Conservation (phyloP, 2,329 filamentous ascomycete species). For the Fusarium fujikuroi region DNA sequence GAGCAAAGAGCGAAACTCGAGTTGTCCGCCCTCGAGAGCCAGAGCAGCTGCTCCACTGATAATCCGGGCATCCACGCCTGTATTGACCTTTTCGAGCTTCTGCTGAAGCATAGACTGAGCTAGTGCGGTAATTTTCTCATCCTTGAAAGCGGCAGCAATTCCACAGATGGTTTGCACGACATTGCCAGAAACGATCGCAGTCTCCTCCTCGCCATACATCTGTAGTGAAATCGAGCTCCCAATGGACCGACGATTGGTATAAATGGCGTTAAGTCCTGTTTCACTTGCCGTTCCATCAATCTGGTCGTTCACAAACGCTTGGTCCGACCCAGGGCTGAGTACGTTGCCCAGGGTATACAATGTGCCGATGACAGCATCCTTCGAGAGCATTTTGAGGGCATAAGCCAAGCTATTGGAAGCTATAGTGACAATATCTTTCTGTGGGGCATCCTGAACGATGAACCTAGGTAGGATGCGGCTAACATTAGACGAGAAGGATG, state of each 20-base stretch:
- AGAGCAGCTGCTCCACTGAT: constrained; percentile 83
- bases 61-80: constrained; percentile 83
- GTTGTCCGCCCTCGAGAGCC: constrained; percentile 78
- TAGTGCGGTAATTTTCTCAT: constrained; percentile 92
- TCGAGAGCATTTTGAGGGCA: constrained; percentile 82
- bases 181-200: constrained; percentile 79
- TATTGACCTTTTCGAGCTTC: constrained; percentile 87
- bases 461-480: constrained; percentile 85
- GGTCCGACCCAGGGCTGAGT: constrained; percentile 76
- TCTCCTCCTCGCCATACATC: constrained; percentile 80
- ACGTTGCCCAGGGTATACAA: constrained; percentile 97
- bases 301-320: constrained; percentile 63
- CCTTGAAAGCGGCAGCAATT: constrained; percentile 83
- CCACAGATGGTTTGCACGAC: constrained; percentile 95
- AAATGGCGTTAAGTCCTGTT: constrained; percentile 56
- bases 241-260: constrained; percentile 66
- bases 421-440: constrained; percentile 74
- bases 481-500: constrained; percentile 77
- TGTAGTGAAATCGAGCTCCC: constrained; percentile 85
- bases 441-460: constrained; percentile 84
- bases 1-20: constrained; percentile 86
- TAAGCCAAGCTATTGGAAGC: constrained; percentile 88
- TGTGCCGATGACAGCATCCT: constrained; percentile 94
- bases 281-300: constrained; percentile 56
- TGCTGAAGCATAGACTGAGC: constrained; percentile 97